Conservation (phyloP, 306 rosid species). For the Begonia fuchsioides region DNA sequence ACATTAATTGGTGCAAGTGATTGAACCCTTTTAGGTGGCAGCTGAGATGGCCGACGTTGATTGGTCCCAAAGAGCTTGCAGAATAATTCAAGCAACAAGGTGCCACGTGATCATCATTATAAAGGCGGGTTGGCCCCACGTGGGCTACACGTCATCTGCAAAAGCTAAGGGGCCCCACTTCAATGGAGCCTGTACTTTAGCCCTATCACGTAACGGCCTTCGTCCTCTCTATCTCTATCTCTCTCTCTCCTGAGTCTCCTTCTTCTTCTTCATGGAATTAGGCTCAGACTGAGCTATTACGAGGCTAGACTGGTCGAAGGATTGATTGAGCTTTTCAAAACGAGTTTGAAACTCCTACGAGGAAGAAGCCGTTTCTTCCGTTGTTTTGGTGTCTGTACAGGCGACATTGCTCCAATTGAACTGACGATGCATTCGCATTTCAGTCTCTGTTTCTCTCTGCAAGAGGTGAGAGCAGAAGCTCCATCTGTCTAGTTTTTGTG, state of each 20-base stretch:
- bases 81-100: not conserved
- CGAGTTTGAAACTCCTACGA: not conserved
- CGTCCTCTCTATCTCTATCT: not conserved
- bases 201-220: not conserved
- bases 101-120: not conserved
- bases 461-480: not conserved
- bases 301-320: too few relatives aligned
- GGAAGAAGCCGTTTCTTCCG: not conserved
- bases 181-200: not conserved
- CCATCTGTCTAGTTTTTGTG: too few relatives aligned
- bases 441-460: too few relatives aligned
- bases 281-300: too few relatives aligned
- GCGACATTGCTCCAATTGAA: not conserved
- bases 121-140: not conserved
- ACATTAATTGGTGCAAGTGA: too few relatives aligned
- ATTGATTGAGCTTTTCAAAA: not conserved
- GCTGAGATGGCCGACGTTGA: too few relatives aligned
- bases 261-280: not conserved
- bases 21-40: too few relatives aligned
- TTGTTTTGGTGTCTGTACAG: not conserved
- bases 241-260: not conserved
- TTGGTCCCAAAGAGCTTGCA: too few relatives aligned
- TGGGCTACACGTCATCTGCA: constrained; percentile 1
- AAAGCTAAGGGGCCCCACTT: not conserved
- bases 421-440: not conserved